Evolutionary conservation across 176 grass and related monocot species (phyloP), one percentile per base, ranked within the genome.

Genomic region (Neostapfia colusana): DNA sequence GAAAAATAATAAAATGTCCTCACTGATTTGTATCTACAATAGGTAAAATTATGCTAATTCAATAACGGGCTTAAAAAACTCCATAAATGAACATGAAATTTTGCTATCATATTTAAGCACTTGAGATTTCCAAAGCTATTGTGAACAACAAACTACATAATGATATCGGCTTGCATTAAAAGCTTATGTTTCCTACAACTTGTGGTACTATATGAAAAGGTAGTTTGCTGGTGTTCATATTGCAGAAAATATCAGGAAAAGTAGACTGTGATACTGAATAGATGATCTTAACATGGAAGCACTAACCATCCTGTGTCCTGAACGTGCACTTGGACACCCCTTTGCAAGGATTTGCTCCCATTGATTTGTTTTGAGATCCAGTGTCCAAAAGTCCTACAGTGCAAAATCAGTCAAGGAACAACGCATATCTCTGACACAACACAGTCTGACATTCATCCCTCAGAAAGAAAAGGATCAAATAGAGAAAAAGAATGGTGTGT

Each of bases 301-400:
- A 79, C 60, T 72, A 84, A 97, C 95, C 91, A 97, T 97, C 60
- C 91, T 84, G 72, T 97, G 95, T 61, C 95, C 94, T 55, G 95
- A 97, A 59, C 95, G 91, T 81, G 95, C 95, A 92, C 86, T 97
- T 76, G 95, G 95, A 68, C 89, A 97, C n/a, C 91, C 84, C 82
- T 97, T 97, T 49, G 88, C 71, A 84, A 89, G 82, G 61, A 93
- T 75, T 87, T 97, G 95, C 75, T 92, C 95, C 95, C 95, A 93
- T 61, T 93, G 95, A 84, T 97, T 97, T 80, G 91, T 97, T 86
- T 97, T 97, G 43, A 93, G 61, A 92, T 93, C 89, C 49, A 93
- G 67, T 23, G 82, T 86, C 95, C 95, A 97, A 82, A 97, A 93
- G 65, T 97, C 95, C 95, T 97, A 51, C 43, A 48, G 31, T 74